phyloP scores from a whole-genome alignment of 805 yeast genomes.

The Suhomyces faveliae region DNA sequence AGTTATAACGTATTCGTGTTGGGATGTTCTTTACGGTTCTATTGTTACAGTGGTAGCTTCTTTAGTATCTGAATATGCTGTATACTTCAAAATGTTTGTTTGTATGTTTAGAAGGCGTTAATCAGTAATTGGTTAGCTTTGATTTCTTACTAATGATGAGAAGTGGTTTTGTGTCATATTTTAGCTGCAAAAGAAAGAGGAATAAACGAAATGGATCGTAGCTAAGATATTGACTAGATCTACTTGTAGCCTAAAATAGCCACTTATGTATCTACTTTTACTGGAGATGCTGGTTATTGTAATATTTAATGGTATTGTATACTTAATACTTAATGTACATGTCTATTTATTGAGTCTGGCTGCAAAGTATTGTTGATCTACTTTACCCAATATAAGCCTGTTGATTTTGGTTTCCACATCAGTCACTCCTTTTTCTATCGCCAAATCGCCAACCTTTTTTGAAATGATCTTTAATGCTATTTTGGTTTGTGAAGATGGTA shows the following conservation, averaged over 20 bases:
- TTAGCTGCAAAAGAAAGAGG: neutral
- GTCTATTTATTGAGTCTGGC: constrained; percentile 7
- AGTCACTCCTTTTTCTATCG: constrained; percentile 20
- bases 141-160: neutral
- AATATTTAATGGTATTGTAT: too few relatives aligned
- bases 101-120: too few relatives aligned
- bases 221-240: too few relatives aligned
- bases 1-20: neutral
- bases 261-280: too few relatives aligned
- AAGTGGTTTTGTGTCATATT: neutral
- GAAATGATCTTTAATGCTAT: constrained; percentile 53
- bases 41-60: too few relatives aligned
- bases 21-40: too few relatives aligned
- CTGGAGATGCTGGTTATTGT: too few relatives aligned
- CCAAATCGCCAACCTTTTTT: constrained; percentile 44
- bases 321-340: too few relatives aligned
- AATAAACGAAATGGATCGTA: too few relatives aligned
- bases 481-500: constrained; percentile 12
- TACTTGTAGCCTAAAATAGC: neutral
- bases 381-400: constrained; percentile 18
- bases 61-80: neutral
- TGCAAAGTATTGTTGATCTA: constrained; percentile 19
- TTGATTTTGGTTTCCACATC: constrained; percentile 13
- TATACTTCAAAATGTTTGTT: neutral
- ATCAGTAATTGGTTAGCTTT: too few relatives aligned